A percentile compares a stretch with the other conserved stretches of the same genome.
Conservation (phyloP, 768 basidiomycete genomes). For the Trichaptum fuscoviolaceum region DNA sequence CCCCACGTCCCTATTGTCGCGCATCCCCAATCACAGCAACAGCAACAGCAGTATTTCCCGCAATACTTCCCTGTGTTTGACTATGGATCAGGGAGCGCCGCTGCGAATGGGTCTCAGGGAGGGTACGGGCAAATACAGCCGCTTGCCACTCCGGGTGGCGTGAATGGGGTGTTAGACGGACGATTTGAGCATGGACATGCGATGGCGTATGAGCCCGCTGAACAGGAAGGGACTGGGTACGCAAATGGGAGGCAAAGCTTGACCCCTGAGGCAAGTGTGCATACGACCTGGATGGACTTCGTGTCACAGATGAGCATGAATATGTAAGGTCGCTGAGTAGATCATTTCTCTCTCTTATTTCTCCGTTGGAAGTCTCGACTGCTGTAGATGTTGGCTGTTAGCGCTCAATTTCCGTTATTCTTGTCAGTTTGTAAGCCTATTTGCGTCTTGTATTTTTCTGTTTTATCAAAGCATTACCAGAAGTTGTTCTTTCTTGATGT, state of each 20-base stretch:
- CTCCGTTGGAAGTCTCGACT: background rate
- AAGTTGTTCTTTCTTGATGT: no score
- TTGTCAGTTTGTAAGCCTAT: no score
- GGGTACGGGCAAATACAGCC: background rate
- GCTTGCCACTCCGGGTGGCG: background rate
- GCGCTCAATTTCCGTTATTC: no score
- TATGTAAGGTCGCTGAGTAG: background rate
- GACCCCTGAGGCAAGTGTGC: constrained; percentile 23
- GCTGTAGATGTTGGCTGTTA: background rate
- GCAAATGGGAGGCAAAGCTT: background rate
- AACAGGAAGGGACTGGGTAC: background rate
- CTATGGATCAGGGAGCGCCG: constrained; percentile 39
- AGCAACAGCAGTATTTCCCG: constrained; percentile 37
- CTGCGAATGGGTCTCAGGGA: background rate
- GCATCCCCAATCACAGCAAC: constrained; percentile 16
- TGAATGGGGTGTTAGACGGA: background rate
- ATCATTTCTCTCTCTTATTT: background rate
- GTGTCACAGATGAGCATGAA: constrained; percentile 25
- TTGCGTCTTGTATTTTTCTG: no score
- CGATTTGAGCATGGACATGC: constrained; percentile 18
- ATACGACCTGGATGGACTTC: constrained; percentile 30
- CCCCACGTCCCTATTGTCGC: background rate
- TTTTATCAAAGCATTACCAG: no score
- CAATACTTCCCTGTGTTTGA: constrained; percentile 76
- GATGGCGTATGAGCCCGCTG: constrained; percentile 27